Conservation (phyloP, 2,329 filamentous ascomycete genomes). For the Arthrobotrys sphaeroides region DNA sequence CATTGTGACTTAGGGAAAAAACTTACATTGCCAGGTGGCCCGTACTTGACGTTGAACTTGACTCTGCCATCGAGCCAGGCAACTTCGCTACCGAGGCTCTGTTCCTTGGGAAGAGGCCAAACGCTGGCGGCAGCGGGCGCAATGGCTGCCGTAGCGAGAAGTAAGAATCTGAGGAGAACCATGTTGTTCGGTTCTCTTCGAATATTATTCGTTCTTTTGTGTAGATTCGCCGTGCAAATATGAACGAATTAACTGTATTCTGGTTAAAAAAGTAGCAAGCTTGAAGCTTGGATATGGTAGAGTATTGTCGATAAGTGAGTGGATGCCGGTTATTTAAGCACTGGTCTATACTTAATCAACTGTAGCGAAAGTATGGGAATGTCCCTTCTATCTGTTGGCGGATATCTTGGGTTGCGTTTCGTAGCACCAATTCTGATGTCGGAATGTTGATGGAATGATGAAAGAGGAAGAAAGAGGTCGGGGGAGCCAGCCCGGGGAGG, state of each 20-base stretch:
- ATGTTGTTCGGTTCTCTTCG: not conserved
- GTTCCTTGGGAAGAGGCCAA: conserved; percentile 49
- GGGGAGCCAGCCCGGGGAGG: not conserved
- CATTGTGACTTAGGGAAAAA: no score
- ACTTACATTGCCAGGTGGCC: conserved; percentile 35
- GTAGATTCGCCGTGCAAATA: not conserved
- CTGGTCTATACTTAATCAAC: no score
- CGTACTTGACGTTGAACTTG: conserved; percentile 36
- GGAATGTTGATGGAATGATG: not conserved
- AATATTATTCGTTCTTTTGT: no score
- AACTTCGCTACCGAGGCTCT: conserved; percentile 28
- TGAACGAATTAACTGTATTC: no score
- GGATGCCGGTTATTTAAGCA: not conserved
- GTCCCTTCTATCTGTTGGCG: not conserved
- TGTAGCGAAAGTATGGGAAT: not conserved
- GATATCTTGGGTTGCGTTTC: not conserved
- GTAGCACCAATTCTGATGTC: not conserved
- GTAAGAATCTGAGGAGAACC: conserved; percentile 17
- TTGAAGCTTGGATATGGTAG: not conserved
- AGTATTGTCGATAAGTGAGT: not conserved
- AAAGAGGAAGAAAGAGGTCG: not conserved
- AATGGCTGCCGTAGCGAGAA: conserved; percentile 10
- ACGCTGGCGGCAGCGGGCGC: conserved; percentile 17
- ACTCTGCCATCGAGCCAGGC: conserved; percentile 33
- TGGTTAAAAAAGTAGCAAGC: no score